phyloP scores from a whole-genome alignment of 129 eudicot genomes.

The Rutidosis leptorrhynchoides region DNA sequence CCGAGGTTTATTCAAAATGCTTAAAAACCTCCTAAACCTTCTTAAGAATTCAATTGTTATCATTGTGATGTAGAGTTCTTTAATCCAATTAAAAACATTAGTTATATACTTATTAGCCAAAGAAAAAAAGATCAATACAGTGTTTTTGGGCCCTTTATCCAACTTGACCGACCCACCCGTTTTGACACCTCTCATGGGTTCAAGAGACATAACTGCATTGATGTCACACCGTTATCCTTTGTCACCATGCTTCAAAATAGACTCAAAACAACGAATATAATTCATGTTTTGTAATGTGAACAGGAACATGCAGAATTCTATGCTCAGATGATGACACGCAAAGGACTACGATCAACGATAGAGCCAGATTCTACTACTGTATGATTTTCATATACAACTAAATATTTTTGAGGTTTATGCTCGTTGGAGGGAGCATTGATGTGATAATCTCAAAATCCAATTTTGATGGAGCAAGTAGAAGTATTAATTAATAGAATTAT shows the following conservation, averaged over 20 bases:
- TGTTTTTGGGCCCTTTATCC: background rate
- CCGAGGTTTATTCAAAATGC: background rate
- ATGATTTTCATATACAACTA: conserved; percentile 22
- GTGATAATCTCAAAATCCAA: conserved; percentile 21
- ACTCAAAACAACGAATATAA: background rate
- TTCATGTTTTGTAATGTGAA: conserved; percentile 7
- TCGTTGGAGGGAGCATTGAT: conserved; percentile 16
- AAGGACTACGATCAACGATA: conserved; percentile 47
- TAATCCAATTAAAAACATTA: background rate
- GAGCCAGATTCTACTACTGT: conserved; percentile 51
- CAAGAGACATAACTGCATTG: conserved; percentile 6
- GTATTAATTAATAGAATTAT: conserved; percentile 14
- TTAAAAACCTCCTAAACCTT: background rate
- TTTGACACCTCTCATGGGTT: conserved; percentile 3
- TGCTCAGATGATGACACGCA: conserved; percentile 50
- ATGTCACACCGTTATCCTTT: background rate
- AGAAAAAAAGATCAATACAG: background rate
- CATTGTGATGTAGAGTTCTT: background rate
- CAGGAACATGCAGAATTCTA: conserved; percentile 67
- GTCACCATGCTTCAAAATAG: background rate
- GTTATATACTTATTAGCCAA: background rate
- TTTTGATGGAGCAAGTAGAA: conserved; percentile 35
- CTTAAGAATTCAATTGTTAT: background rate
- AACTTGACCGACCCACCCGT: background rate
- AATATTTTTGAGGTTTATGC: conserved; percentile 23